Percentiles rank a stretch among this genome's conserved stretches.
Evolutionary conservation across 495 filamentous ascomycete species (phyloP).

Genomic region (Lichenothelia convexa): DNA sequence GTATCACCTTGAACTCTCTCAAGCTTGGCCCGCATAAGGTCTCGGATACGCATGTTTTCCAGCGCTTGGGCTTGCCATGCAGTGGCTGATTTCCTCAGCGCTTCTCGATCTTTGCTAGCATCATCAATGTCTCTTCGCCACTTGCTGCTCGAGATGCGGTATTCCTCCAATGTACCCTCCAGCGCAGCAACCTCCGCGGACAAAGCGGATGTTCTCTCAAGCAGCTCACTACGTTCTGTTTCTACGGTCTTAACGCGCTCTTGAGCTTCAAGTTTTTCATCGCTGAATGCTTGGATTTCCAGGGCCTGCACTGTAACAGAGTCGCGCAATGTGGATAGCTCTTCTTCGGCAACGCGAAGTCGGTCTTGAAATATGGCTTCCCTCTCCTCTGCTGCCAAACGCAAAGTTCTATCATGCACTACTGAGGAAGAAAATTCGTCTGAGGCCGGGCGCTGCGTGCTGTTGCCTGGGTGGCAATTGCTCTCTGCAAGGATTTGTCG

Average conservation of each 20-base stretch:
- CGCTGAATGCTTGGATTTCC: conserved; percentile 32
- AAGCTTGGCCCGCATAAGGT: conserved; percentile 62
- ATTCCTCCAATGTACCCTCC: conserved; percentile 41
- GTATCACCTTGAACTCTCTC: conserved; percentile 71
- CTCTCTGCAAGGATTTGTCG: conserved; percentile 28
- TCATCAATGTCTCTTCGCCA: conserved; percentile 37
- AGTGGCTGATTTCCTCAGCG: conserved; percentile 39
- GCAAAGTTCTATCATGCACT: conserved; percentile 42
- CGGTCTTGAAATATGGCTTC: conserved; percentile 51
- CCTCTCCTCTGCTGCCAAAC: conserved; percentile 54
- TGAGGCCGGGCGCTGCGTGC: conserved; percentile 17
- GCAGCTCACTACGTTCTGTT: conserved; percentile 10
- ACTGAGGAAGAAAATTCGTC: conserved; percentile 28
- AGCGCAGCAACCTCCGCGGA: conserved; percentile 31
- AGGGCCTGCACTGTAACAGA: conserved; percentile 46
- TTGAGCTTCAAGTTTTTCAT: conserved; percentile 29
- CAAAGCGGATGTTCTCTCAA: conserved; percentile 4
- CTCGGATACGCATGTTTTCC: conserved; percentile 62
- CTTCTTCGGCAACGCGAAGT: conserved; percentile 57
- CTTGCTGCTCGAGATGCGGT: conserved; percentile 35
- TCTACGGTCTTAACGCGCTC: conserved; percentile 4
- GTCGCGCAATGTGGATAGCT: conserved; percentile 46
- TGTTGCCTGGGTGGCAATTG: no score
- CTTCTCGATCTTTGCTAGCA: conserved; percentile 34
- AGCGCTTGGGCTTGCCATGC: conserved; percentile 57